Conservation (phyloP, 2,329 filamentous ascomycete species). For the Blumeria graminis region DNA sequence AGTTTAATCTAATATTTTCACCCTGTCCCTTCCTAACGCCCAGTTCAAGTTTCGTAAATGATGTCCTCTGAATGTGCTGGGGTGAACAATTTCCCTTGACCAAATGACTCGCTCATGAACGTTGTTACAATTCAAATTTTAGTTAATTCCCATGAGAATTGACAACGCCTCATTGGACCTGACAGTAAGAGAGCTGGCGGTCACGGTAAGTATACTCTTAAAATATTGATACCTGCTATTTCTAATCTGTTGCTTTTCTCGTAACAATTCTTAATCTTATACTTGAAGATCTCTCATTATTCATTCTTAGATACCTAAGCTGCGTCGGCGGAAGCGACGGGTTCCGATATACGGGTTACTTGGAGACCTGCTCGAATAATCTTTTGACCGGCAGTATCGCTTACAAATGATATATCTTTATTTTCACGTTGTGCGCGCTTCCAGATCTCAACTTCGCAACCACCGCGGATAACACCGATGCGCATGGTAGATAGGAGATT, state of each 20-base stretch:
- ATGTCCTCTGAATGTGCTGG: no score
- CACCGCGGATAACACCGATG: constrained; percentile 64
- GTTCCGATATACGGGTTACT: constrained; percentile 59
- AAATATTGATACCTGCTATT: no score
- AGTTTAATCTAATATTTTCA: no score
- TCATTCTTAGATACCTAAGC: constrained; percentile 27
- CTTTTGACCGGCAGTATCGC: constrained; percentile 56
- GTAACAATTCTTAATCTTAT: background rate
- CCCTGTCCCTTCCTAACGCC: no score
- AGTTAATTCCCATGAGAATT: no score
- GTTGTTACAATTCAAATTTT: no score
- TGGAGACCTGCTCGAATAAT: constrained; percentile 73
- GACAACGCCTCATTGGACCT: no score
- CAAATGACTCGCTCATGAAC: no score
- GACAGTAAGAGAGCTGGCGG: no score
- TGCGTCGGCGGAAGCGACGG: constrained; percentile 61
- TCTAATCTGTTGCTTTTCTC: background rate
- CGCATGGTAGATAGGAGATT: constrained; percentile 75
- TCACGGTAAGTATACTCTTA: no score
- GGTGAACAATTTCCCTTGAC: no score
- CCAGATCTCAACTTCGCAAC: constrained; percentile 82
- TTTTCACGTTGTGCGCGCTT: constrained; percentile 66
- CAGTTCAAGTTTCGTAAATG: no score
- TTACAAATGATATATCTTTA: constrained; percentile 59
- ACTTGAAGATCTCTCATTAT: background rate